Percentiles rank a stretch among this genome's conserved stretches.
Evolutionary conservation across 345 rosid species (phyloP).

Genomic region (Sonneratia alba): DNA sequence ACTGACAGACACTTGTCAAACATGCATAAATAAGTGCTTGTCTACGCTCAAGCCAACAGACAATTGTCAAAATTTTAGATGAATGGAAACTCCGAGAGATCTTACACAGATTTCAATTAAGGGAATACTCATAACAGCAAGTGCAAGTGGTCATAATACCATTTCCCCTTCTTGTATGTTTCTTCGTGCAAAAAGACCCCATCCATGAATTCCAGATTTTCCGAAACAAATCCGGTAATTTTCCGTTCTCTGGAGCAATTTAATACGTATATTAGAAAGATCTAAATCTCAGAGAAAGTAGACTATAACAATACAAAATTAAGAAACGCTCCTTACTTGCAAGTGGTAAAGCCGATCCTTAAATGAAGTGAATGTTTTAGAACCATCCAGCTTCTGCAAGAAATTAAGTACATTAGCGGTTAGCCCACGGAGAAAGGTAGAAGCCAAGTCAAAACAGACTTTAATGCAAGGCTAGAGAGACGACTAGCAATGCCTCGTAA

Average conservation of each 20-base stretch:
- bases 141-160: constrained; percentile 32
- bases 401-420: constrained; percentile 6
- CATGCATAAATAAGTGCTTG: not conserved
- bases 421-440: constrained; percentile 7
- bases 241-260: constrained; percentile 55
- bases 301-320: not conserved
- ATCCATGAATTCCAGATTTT: constrained; percentile 96
- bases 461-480: constrained; percentile 1
- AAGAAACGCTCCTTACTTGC: constrained; percentile 37
- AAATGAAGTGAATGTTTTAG: constrained; percentile 49
- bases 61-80: not conserved
- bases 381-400: constrained; percentile 47
- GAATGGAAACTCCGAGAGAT: not conserved
- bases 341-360: constrained; percentile 67
- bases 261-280: constrained; percentile 6
- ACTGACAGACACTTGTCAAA: not conserved
- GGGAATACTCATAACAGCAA: not conserved
- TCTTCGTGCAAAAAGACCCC: constrained; percentile 93
- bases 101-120: not conserved
- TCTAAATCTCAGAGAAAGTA: constrained; percentile 10
- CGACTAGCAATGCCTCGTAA: constrained; percentile 31
- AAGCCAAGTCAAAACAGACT: not conserved
- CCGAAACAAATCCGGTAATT: constrained; percentile 76
- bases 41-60: not conserved
- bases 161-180: constrained; percentile 93